These are phyloP conservation scores for Neopestalotiopsis sp. DNA, from an alignment of 2,329 filamentous ascomycete species.

Conservation along the genomic window DNA sequence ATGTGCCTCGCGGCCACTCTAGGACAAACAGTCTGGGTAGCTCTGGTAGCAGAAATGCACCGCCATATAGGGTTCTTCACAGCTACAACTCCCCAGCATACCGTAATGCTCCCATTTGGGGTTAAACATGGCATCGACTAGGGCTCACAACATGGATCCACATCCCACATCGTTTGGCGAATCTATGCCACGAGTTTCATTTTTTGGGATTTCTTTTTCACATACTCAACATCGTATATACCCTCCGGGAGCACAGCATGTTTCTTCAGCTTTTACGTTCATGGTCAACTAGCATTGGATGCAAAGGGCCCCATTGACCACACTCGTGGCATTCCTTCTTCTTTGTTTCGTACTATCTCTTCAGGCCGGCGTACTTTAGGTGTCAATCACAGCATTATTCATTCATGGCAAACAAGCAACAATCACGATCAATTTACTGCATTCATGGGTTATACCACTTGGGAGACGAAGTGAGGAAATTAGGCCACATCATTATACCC, in stretches of 20 bases:
- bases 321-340: neutral
- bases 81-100: slow-evolving; percentile 66
- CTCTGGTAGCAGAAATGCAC: slow-evolving; percentile 29
- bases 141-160: neutral
- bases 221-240: neutral
- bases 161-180: neutral
- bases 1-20: slow-evolving; percentile 41
- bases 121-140: slow-evolving; percentile 33
- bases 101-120: slow-evolving; percentile 59
- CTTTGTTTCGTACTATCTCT: neutral
- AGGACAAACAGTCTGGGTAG: slow-evolving; percentile 44
- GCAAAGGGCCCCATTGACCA: too few species aligned
- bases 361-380: neutral
- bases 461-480: neutral
- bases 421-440: neutral
- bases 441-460: slow-evolving; percentile 7
- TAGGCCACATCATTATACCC: slow-evolving; percentile 8
- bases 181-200: neutral
- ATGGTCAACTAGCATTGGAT: neutral
- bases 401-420: slow-evolving; percentile 4
- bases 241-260: neutral
- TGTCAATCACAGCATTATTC: neutral
- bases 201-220: neutral
- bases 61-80: slow-evolving; percentile 58
- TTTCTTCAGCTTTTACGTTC: neutral